Conservation (phyloP, 129 eudicot genomes). For the Lactuca sativa region DNA sequence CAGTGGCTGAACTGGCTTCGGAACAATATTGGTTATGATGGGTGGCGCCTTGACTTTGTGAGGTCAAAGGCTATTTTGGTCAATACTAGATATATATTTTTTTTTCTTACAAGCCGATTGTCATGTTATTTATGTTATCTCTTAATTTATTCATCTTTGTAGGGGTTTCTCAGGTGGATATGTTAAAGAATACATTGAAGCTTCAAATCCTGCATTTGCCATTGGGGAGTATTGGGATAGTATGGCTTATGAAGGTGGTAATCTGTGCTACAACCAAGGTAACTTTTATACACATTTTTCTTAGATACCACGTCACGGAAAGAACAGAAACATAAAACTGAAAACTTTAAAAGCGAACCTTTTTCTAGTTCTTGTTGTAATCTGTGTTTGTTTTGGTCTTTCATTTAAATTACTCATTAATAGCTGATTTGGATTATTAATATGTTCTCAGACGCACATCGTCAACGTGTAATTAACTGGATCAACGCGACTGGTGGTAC, state of each 20-base stretch:
- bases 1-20: constrained; percentile 68
- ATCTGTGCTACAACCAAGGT: constrained; percentile 76
- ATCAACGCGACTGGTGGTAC: constrained; percentile 73
- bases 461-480: constrained; percentile 73
- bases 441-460: constrained; percentile 56
- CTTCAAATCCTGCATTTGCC: constrained; percentile 68
- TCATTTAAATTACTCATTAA: constrained; percentile 5
- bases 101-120: no score
- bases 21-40: constrained; percentile 63
- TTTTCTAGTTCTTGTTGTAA: not conserved
- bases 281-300: constrained; percentile 2
- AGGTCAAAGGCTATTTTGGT: constrained; percentile 43
- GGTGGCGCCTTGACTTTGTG: constrained; percentile 83
- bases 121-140: no score
- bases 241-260: constrained; percentile 61
- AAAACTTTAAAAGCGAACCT: not conserved
- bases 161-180: constrained; percentile 73
- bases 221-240: constrained; percentile 80
- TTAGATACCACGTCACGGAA: not conserved
- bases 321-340: constrained; percentile 1
- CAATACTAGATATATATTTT: not conserved
- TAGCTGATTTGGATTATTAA: not conserved
- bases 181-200: constrained; percentile 63
- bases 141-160: not conserved
- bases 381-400: not conserved